Percentiles rank a stretch among this genome's conserved stretches.
Conservation (phyloP, 345 rosid genomes). For the Bruguiera parviflora region DNA sequence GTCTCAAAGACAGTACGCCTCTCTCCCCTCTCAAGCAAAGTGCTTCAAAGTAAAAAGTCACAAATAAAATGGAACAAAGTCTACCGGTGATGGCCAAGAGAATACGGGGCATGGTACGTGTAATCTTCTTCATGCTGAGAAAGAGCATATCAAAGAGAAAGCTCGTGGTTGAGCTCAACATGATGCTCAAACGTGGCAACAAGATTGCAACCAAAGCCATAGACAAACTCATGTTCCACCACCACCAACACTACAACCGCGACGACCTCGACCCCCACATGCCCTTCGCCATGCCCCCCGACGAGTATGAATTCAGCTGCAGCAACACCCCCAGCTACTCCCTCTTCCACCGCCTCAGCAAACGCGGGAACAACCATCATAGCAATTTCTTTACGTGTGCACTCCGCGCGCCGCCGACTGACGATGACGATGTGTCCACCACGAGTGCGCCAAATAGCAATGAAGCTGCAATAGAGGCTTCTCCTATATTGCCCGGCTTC, state of each 20-base stretch:
- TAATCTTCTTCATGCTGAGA: conserved; percentile 23
- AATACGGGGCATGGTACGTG: conserved; percentile 16
- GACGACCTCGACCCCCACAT: conserved; percentile 20
- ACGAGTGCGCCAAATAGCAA: conserved; percentile 33
- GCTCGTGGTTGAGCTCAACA: conserved; percentile 16
- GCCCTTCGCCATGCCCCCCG: conserved; percentile 21
- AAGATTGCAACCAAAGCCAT: conserved; percentile 31
- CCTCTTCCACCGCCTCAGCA: conserved; percentile 8
- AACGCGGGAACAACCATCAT: conserved; percentile 26
- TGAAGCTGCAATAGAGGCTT: background rate
- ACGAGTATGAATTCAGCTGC: conserved; percentile 45
- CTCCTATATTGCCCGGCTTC: conserved; percentile 24
- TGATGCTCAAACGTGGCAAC: conserved; percentile 27
- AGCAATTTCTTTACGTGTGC: conserved; percentile 54
- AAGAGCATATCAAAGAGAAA: conserved; percentile 34
- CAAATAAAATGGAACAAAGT: conserved; percentile 5
- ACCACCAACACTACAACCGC: conserved; percentile 7
- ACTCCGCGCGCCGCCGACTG: conserved; percentile 53
- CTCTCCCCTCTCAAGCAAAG: background rate
- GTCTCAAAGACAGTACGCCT: no score
- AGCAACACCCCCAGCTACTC: conserved; percentile 23
- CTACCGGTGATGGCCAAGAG: conserved; percentile 22
- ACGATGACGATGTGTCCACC: conserved; percentile 44
- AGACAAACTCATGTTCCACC: conserved; percentile 23
- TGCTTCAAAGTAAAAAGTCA: background rate